phyloP scores from a whole-genome alignment of 2,329 filamentous ascomycete genomes.

The Venturia nashicola region DNA sequence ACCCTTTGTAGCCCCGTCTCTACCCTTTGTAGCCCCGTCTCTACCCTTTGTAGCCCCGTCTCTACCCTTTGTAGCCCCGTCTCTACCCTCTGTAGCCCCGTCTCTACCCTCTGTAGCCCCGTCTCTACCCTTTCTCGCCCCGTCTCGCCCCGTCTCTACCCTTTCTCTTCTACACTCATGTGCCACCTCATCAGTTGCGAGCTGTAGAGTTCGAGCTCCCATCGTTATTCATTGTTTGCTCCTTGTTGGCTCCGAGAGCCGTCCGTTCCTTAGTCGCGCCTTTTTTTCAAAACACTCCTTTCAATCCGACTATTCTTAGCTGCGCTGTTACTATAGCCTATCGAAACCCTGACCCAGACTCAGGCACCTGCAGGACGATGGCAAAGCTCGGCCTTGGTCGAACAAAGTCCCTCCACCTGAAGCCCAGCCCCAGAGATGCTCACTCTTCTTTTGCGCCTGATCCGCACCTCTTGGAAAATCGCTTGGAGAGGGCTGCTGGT shows the following conservation, averaged over 20 bases:
- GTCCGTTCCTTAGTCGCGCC: conserved; percentile 25
- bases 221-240: too few relatives aligned
- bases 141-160: neutral
- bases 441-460: neutral
- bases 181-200: neutral
- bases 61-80: neutral
- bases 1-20: neutral
- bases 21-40: neutral
- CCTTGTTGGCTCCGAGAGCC: conserved; percentile 17
- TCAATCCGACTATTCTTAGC: neutral
- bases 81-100: too few relatives aligned
- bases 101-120: neutral
- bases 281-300: conserved; percentile 1
- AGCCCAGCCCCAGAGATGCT: neutral
- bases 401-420: conserved; percentile 6
- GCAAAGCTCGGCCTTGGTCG: conserved; percentile 7
- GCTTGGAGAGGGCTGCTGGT: neutral
- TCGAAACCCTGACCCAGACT: neutral
- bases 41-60: too few relatives aligned
- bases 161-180: neutral
- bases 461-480: neutral
- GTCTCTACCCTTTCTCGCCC: too few relatives aligned
- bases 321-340: neutral
- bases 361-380: conserved; percentile 8
- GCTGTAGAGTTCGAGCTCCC: neutral